Evolutionary conservation across 805 yeast species (phyloP), one percentile per base, ranked within the genome.

Genomic region (Pichia cephalocereana): DNA sequence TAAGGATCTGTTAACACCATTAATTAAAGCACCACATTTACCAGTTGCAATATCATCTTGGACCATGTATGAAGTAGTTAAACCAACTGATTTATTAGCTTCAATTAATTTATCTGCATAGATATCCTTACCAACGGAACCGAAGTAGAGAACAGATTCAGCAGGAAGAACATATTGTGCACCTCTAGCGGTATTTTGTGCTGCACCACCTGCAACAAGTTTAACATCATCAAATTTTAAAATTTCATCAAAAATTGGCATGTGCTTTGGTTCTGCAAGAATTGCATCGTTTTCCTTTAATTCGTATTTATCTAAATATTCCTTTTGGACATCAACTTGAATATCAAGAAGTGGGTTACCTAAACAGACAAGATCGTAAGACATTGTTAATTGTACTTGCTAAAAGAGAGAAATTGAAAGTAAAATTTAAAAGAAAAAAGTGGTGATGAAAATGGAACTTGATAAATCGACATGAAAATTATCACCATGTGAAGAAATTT

Each of bases 161-260:
- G 72, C 68, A 51, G 97, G 96, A 45, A 93, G 76, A 48, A 88
- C 69, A 71, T 87, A 91, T 65, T 91, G 97, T 45, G 98, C 98
- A 64, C 96, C 99, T 71, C 99, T 82, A 50, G 98, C 97, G 55
- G 98, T 80, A 75, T 93, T 93, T 74, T 93, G 99, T 52, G 97
- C 99, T 61, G 99, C 99, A 67, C 99, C 99, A 59, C 99, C 99
- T 53, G 99, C 99, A 57, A 91, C 79, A 52, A 81, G 69, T 60
- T 80, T 77, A 53, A 87, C 80, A 51, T 75, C 77, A 37, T 75
- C 71, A 64, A 70, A 71, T 37, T 72, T 67, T 47, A 88, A 70
- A 56, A 86, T 77, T 68, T 93, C 98, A 50, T 78, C 83, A 68
- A 74, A 93, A 64, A 93, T 86, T 47, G 91, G 86, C 80, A 81